Percentiles rank a stretch among this genome's conserved stretches.
phyloP scores from a whole-genome alignment of 257 asterid species.

The Forsythia suspensa region DNA sequence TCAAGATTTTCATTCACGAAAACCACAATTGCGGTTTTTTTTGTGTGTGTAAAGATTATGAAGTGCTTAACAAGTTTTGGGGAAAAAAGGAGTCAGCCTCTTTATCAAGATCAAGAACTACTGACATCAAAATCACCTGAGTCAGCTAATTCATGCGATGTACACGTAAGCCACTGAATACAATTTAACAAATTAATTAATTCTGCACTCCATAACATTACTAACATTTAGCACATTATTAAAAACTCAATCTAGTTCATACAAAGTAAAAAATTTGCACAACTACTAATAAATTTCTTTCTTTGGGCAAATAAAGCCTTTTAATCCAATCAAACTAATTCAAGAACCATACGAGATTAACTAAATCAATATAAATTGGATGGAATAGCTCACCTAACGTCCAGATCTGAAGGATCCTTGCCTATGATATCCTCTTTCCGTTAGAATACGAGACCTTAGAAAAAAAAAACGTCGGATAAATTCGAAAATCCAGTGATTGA shows the following conservation, averaged over 20 bases:
- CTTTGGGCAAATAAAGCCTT: background rate
- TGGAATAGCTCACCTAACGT: slow-evolving; percentile 54
- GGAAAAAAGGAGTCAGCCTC: no score
- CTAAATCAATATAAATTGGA: slow-evolving; percentile 4
- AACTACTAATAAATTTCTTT: background rate
- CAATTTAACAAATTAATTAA: slow-evolving; percentile 11
- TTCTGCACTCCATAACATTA: background rate
- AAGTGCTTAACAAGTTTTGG: no score
- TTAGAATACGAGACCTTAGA: slow-evolving; percentile 20
- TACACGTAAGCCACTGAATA: background rate
- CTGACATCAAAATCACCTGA: no score
- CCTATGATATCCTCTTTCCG: slow-evolving; percentile 7
- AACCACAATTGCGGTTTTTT: no score
- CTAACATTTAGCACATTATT: background rate
- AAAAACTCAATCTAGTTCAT: slow-evolving; percentile 18
- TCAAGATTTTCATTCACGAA: background rate
- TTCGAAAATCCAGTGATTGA: slow-evolving; percentile 40
- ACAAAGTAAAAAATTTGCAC: background rate
- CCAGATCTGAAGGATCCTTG: slow-evolving; percentile 54
- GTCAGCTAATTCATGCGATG: slow-evolving; percentile 11
- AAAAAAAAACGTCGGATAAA: slow-evolving; percentile 25
- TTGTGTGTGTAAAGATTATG: no score
- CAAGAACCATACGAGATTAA: background rate
- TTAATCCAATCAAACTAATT: slow-evolving; percentile 14
- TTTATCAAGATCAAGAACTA: no score